phyloP scores from a whole-genome alignment of 495 filamentous ascomycete genomes.

The Neurospora intermedia region DNA sequence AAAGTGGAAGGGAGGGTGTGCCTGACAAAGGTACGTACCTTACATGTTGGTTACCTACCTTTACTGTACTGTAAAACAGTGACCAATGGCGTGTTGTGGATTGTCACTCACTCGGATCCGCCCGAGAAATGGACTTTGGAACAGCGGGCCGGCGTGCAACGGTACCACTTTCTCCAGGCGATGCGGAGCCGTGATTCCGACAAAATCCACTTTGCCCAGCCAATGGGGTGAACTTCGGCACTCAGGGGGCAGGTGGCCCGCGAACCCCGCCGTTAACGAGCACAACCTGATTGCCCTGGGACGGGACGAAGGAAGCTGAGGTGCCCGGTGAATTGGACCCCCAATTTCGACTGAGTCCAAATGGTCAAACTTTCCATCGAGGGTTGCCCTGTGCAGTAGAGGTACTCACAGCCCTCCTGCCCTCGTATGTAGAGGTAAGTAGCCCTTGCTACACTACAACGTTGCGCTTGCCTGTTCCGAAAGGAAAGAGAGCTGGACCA shows the following conservation, averaged over 20 bases:
- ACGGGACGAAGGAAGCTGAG: not conserved
- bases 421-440: too few species aligned
- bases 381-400: too few species aligned
- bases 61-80: not conserved
- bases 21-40: not conserved
- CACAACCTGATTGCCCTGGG: not conserved
- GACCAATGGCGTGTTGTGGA: not conserved
- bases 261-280: not conserved
- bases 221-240: not conserved
- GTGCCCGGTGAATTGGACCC: not conserved
- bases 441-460: too few species aligned
- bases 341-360: not conserved
- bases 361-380: not conserved
- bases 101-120: not conserved
- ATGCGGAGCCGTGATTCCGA: constrained; percentile 28
- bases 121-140: constrained; percentile 14
- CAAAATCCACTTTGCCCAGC: not conserved
- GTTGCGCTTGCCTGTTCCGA: not conserved
- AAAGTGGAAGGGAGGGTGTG: not conserved
- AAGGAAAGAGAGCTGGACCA: not conserved
- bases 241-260: not conserved
- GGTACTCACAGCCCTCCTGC: too few species aligned
- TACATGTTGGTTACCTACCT: too few species aligned
- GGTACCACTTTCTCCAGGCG: constrained; percentile 24
- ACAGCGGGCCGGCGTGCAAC: constrained; percentile 23